Evolutionary conservation across 768 basidiomycete genomes (phyloP).

Genomic region (Strobilomyces dryophilus): DNA sequence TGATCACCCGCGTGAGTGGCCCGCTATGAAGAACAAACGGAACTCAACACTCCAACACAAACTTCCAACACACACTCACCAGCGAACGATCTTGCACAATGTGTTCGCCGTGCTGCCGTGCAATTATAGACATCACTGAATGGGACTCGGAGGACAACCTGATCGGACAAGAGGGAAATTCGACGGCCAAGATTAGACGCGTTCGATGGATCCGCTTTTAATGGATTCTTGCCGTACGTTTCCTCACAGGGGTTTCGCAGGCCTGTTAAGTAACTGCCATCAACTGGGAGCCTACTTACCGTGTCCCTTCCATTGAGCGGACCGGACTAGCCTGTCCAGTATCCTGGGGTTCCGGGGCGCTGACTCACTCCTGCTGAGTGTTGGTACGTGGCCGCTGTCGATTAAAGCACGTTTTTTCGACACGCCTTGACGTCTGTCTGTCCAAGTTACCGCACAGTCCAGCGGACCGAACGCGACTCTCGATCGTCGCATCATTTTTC

Average conservation of each 20-base stretch:
- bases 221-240: neutral
- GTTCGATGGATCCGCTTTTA: constrained; percentile 1
- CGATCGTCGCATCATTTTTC: neutral
- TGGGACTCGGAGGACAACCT: constrained; percentile 1
- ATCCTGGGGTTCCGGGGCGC: too few relatives aligned
- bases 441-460: neutral
- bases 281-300: constrained; percentile 8
- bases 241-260: constrained; percentile 8
- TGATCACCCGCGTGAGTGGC: neutral
- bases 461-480: neutral
- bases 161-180: neutral
- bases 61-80: constrained; percentile 10
- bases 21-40: neutral
- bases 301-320: neutral
- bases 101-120: neutral
- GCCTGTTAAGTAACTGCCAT: neutral
- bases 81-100: neutral
- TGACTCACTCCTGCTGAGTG: neutral
- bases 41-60: neutral
- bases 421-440: neutral
- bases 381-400: neutral
- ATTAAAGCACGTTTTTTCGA: neutral
- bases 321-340: neutral
- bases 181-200: neutral
- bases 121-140: neutral